A percentile compares a stretch with the other conserved stretches of the same genome.
Conservation (phyloP, 106 monocot species). For the Dioscorea zingiberensis region DNA sequence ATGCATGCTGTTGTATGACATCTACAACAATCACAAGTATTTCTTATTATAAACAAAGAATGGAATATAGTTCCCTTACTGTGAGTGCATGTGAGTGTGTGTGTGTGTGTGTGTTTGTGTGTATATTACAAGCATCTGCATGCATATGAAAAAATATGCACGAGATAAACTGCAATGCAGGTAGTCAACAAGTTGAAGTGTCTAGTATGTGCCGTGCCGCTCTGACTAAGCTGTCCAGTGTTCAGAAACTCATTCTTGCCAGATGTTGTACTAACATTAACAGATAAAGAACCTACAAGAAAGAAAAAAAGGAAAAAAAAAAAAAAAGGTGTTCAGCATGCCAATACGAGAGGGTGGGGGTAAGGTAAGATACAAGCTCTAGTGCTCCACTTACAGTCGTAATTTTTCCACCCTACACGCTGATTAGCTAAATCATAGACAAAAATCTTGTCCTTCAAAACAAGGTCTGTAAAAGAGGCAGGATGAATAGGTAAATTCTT, state of each 20-base stretch:
- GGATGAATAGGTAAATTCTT: neutral
- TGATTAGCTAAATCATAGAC: conserved; percentile 81
- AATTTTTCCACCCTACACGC: conserved; percentile 74
- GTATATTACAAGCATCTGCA: too few relatives aligned
- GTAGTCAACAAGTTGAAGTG: neutral
- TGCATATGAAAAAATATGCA: conserved; percentile 25
- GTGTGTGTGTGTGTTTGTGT: too few relatives aligned
- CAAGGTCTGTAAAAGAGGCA: conserved; percentile 52
- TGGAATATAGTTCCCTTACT: too few relatives aligned
- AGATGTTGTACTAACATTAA: conserved; percentile 63
- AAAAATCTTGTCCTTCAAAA: conserved; percentile 94
- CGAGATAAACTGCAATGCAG: conserved; percentile 9
- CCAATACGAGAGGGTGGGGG: neutral
- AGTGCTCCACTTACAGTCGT: conserved; percentile 72
- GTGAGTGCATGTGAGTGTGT: too few relatives aligned
- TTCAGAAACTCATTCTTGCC: conserved; percentile 63
- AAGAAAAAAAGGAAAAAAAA: neutral
- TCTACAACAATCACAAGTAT: too few relatives aligned
- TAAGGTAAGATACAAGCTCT: neutral
- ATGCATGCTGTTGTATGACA: too few relatives aligned
- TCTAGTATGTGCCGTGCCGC: conserved; percentile 13
- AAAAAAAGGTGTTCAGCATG: neutral
- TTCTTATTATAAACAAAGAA: too few relatives aligned
- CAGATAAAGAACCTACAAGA: conserved; percentile 57
- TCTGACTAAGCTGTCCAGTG: conserved; percentile 44